These are phyloP conservation scores for Chrysanthemum lavandulifolium DNA, from an alignment of 129 eudicot genomes.

Conservation along the genomic window DNA sequence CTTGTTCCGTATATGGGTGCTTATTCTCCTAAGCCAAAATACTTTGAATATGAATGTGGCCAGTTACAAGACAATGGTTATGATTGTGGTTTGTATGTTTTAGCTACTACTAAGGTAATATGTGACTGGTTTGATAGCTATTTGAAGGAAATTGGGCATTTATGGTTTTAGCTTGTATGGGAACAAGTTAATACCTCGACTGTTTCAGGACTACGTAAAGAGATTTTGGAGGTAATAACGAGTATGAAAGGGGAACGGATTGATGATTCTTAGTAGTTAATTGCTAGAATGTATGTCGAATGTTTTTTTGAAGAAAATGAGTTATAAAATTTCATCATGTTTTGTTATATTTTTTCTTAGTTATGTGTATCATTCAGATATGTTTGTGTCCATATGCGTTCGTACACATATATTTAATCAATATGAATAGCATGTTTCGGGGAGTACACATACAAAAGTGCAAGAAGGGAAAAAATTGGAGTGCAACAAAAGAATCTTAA, in stretches of 20 bases:
- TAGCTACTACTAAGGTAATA: slow-evolving; percentile 67
- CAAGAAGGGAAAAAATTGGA: too few relatives aligned
- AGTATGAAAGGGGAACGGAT: slow-evolving; percentile 37
- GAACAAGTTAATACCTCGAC: slow-evolving; percentile 43
- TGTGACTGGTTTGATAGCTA: slow-evolving; percentile 54
- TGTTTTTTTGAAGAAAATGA: too few relatives aligned
- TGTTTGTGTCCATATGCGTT: too few relatives aligned
- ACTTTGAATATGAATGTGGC: slow-evolving; percentile 38
- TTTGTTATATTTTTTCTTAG: too few relatives aligned
- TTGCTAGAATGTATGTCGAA: too few relatives aligned
- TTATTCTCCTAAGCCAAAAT: slow-evolving; percentile 17
- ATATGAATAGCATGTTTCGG: too few relatives aligned
- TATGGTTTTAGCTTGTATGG: slow-evolving; percentile 56
- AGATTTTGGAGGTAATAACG: slow-evolving; percentile 42
- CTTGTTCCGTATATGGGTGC: slow-evolving; percentile 34
- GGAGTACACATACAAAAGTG: too few relatives aligned
- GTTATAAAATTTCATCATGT: too few relatives aligned
- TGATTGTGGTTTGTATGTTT: slow-evolving; percentile 84
- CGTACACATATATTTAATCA: too few relatives aligned
- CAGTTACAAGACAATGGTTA: slow-evolving; percentile 69
- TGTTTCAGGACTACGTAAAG: slow-evolving; percentile 46
- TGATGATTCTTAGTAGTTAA: background rate
- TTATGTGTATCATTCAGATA: too few relatives aligned
- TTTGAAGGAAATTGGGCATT: slow-evolving; percentile 20
- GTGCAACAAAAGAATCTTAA: too few relatives aligned